These are phyloP conservation scores for Zygoascus biomembranicola DNA, from an alignment of 805 yeast species.

Conservation along the genomic window DNA sequence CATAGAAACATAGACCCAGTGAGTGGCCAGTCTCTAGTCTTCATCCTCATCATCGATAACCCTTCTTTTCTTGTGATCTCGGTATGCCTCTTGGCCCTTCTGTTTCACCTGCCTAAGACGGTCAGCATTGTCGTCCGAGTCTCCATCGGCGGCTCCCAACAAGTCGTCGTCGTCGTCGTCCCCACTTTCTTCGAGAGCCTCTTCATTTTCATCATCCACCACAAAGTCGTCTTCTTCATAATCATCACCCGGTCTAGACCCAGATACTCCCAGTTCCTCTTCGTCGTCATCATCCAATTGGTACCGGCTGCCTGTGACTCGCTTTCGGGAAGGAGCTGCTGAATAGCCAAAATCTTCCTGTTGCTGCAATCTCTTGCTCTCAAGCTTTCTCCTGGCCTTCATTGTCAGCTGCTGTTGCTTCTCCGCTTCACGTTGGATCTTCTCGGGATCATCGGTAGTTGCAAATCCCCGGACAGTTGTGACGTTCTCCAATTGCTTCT, in stretches of 20 bases:
- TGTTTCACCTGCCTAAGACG: conserved; percentile 25
- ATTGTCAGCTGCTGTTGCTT: conserved; percentile 31
- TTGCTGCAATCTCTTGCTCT: conserved; percentile 27
- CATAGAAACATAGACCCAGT: neutral
- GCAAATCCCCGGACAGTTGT: conserved; percentile 30
- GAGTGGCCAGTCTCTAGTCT: conserved; percentile 1
- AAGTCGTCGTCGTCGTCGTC: conserved; percentile 29
- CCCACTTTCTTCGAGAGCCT: conserved; percentile 21
- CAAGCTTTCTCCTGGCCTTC: conserved; percentile 35
- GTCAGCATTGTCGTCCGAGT: conserved; percentile 26
- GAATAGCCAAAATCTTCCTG: conserved; percentile 17
- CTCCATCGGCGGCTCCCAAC: conserved; percentile 26
- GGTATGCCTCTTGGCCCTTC: conserved; percentile 21
- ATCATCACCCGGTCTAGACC: conserved; percentile 17
- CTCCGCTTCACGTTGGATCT: conserved; percentile 35
- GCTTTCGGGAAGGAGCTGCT: neutral
- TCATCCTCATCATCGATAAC: conserved; percentile 25
- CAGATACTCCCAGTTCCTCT: conserved; percentile 11
- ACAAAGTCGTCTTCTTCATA: conserved; percentile 33
- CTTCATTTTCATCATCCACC: conserved; percentile 28
- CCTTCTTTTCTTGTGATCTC: conserved; percentile 20
- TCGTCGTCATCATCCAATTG: conserved; percentile 12
- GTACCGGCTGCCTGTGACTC: conserved; percentile 2
- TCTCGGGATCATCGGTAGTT: conserved; percentile 38
- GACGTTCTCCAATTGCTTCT: conserved; percentile 22